Evolutionary conservation across 768 basidiomycete species (phyloP).

Genomic region (Termitomyces sp.): DNA sequence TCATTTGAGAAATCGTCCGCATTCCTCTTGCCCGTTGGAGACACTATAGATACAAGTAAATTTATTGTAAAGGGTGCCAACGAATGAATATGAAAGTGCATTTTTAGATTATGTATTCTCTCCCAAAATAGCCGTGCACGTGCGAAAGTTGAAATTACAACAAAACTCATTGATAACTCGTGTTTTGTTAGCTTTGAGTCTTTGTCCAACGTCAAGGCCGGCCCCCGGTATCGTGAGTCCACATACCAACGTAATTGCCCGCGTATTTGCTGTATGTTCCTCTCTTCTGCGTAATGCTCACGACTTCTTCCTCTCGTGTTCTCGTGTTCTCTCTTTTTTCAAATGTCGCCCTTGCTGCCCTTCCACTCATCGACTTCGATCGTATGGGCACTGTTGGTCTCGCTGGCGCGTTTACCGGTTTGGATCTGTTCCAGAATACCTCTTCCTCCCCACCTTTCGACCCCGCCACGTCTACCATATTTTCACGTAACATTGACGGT

Average conservation of each 20-base stretch:
- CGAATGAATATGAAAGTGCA: slow-evolving; percentile 11
- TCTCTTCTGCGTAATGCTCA: slow-evolving; percentile 14
- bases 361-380: slow-evolving; percentile 40
- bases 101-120: background rate
- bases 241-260: slow-evolving; percentile 6
- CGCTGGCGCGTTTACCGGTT: slow-evolving; percentile 82
- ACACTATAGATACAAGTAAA: slow-evolving; percentile 25
- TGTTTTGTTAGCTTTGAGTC: background rate
- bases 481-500: slow-evolving; percentile 61
- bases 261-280: slow-evolving; percentile 11
- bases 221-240: background rate
- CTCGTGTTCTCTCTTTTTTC: slow-evolving; percentile 12
- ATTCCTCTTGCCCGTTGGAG: slow-evolving; percentile 55
- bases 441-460: slow-evolving; percentile 50
- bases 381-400: slow-evolving; percentile 92
- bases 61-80: slow-evolving; percentile 25
- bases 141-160: slow-evolving; percentile 13
- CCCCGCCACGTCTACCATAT: slow-evolving; percentile 63
- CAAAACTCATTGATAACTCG: slow-evolving; percentile 11
- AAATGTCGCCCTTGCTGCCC: slow-evolving; percentile 26
- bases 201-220: background rate
- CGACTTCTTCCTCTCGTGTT: slow-evolving; percentile 16
- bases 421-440: slow-evolving; percentile 68
- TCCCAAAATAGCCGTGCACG: slow-evolving; percentile 6
- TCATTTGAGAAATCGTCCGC: slow-evolving; percentile 55